Base-by-base conservation (phyloP, 371 early-diverging fungal genomes). In the Thermomucor indicae-seudaticae region DNA sequence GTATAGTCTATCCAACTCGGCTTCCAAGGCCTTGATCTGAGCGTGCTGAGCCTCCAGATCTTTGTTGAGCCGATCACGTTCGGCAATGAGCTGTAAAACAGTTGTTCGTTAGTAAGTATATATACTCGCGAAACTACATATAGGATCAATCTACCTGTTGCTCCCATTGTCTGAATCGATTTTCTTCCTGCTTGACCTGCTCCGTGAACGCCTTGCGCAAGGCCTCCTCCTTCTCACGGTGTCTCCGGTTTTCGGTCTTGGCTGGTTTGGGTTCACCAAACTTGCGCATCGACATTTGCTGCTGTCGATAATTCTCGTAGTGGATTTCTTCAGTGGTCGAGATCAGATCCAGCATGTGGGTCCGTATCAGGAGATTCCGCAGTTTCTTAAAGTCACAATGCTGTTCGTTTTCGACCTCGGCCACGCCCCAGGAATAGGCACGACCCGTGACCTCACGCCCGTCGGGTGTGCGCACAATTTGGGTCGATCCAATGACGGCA, bases 161-260 rank as follows among this genome's bases (percentile, higher is more conserved):
- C 65, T 96, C 97, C 97, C 97, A 97, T 64, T 92, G 84, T 57
- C 96, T 84, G 84, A 97, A 97, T 53, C 96, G 68, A 60, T 81
- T 80, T 78, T 97, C 97, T 73, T 97, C 96, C 59, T 81, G 57
- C 52, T 89, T 81, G 50, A 96, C 97, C 63, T 96, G 92, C 62
- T 96, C 94, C 40, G 96, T 93, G 64, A 97, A 95, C 37, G 89
- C 79, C 62, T 89, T 88, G 52, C 94, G 83, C 50, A 97, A 79
- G 11, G 72, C 72, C 53, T 94, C 96, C 66, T 97, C 97, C 62
- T 95, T 95, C 38, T 94, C 93, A 70, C 91, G 87, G 81, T 92
- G 89, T 65, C 90, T 88, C 48, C 81, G 78, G 67, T 90, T 93
- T 49, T 88, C 86, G 19, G 76, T 73, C 58, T 78, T 81, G 63